phyloP scores from a whole-genome alignment of 768 basidiomycete genomes.

The Suillus cothurnatus region DNA sequence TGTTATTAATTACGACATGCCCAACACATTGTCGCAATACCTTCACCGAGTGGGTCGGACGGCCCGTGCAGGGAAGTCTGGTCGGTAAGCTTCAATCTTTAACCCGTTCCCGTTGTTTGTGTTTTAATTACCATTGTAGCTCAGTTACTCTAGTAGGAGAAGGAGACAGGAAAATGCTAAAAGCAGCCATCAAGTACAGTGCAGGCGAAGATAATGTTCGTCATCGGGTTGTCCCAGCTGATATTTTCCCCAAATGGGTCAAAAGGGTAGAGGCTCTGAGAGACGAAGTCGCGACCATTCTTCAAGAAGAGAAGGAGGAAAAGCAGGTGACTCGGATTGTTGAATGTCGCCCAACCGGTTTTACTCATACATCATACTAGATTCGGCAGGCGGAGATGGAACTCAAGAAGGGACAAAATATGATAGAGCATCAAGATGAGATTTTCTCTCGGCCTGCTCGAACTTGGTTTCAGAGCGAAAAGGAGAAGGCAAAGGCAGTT shows the following conservation, averaged over 20 bases:
- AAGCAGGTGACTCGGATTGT: conserved; percentile 63
- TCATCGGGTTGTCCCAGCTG: conserved; percentile 84
- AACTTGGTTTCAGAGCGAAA: conserved; percentile 96
- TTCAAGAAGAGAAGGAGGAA: conserved; percentile 94
- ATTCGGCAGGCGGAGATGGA: conserved; percentile 95
- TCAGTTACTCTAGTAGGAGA: conserved; percentile 97
- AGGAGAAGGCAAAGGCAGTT: conserved; percentile 80
- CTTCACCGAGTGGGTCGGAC: conserved; percentile 97
- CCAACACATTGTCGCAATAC: conserved; percentile 88
- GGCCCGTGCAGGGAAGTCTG: conserved; percentile 90
- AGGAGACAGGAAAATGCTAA: conserved; percentile 94
- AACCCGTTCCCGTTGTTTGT: background rate
- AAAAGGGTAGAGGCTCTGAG: conserved; percentile 71
- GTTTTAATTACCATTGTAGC: conserved; percentile 40
- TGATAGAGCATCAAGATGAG: conserved; percentile 91
- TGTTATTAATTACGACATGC: conserved; percentile 99
- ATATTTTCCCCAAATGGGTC: conserved; percentile 70
- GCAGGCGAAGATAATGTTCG: conserved; percentile 77
- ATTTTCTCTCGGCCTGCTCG: conserved; percentile 92
- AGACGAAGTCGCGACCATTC: conserved; percentile 73
- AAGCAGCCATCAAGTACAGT: conserved; percentile 91
- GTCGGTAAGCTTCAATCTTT: conserved; percentile 60
- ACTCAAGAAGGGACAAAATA: conserved; percentile 90
- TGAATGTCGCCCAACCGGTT: conserved; percentile 5
- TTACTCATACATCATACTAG: conserved; percentile 40